phyloP scores from a whole-genome alignment of 2,329 filamentous ascomycete species.

The Immersiporthe knoxdaviesiana region DNA sequence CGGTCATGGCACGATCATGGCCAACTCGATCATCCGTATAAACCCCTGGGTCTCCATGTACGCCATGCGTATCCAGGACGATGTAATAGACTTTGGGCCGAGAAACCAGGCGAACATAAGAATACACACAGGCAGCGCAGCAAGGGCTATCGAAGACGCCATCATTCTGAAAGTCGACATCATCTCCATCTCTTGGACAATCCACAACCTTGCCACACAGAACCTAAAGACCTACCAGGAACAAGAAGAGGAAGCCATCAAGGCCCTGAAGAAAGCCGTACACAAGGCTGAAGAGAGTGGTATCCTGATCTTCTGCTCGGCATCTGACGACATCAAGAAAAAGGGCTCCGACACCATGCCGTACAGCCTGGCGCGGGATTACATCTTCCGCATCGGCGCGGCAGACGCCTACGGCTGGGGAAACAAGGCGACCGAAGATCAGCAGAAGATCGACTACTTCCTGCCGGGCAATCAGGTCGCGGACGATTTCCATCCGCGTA shows the following conservation, averaged over 20 bases:
- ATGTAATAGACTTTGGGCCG: background rate
- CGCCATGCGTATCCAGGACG: slow-evolving; percentile 16
- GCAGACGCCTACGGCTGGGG: slow-evolving; percentile 13
- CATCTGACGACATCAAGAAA: slow-evolving; percentile 12
- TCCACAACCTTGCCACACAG: background rate
- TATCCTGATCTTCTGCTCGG: slow-evolving; percentile 11
- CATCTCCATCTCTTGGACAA: slow-evolving; percentile 19
- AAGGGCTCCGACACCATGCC: slow-evolving; percentile 11
- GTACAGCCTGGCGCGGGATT: background rate
- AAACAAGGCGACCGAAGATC: slow-evolving; percentile 12
- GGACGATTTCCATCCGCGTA: slow-evolving; percentile 7
- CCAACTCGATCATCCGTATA: slow-evolving; percentile 2
- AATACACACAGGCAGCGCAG: slow-evolving; percentile 7
- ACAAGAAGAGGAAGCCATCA: background rate
- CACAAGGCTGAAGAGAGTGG: background rate
- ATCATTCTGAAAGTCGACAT: slow-evolving; percentile 9
- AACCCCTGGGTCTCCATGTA: slow-evolving; percentile 17
- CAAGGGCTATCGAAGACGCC: slow-evolving; percentile 13
- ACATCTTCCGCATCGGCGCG: slow-evolving; percentile 11
- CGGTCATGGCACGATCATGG: slow-evolving; percentile 16
- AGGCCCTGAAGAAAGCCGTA: slow-evolving; percentile 1
- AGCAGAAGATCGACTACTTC: slow-evolving; percentile 9
- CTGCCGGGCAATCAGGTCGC: slow-evolving; percentile 13
- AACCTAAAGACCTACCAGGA: background rate
- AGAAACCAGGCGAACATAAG: background rate